A percentile compares a stretch with the other conserved stretches of the same genome.
phyloP scores from a whole-genome alignment of 1,284 basidiomycete species.

The Cutaneotrichosporon dermatis region DNA sequence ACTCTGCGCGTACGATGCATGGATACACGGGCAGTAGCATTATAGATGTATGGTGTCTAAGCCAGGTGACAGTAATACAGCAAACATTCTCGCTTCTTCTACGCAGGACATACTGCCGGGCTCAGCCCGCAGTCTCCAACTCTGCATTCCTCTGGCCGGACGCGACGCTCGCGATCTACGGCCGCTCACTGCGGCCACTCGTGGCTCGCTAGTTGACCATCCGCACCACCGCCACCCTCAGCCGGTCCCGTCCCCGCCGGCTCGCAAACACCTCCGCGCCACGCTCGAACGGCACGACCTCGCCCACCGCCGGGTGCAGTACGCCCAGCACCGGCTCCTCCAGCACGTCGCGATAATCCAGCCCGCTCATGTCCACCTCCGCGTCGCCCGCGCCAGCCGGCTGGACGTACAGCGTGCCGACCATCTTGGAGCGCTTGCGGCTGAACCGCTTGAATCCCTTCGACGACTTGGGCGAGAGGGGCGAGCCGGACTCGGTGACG shows the following conservation, averaged over 20 bases:
- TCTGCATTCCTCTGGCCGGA: too few species aligned
- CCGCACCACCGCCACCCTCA: neutral
- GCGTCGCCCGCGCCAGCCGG: conserved; percentile 41
- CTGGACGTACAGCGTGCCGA: conserved; percentile 24
- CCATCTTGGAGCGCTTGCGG: neutral
- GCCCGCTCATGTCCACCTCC: conserved; percentile 42
- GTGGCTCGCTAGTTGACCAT: neutral
- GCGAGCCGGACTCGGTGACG: neutral
- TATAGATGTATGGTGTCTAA: too few species aligned
- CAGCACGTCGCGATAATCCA: conserved; percentile 44
- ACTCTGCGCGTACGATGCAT: too few species aligned
- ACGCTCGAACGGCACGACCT: conserved; percentile 38
- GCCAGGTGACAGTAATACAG: too few species aligned
- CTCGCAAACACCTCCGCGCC: conserved; percentile 35
- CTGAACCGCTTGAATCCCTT: neutral
- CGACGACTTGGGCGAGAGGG: neutral
- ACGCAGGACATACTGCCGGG: too few species aligned
- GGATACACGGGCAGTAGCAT: too few species aligned
- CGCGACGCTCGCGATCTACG: too few species aligned
- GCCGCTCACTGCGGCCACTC: too few species aligned
- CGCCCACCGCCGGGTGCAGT: conserved; percentile 32
- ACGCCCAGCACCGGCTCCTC: conserved; percentile 37
- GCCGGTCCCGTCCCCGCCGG: neutral
- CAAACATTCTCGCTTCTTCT: too few species aligned
- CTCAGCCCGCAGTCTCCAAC: too few species aligned